Percentiles rank a stretch among this genome's conserved stretches.
Conservation (phyloP, 805 yeast genomes). For the Candida ascalaphidarum region DNA sequence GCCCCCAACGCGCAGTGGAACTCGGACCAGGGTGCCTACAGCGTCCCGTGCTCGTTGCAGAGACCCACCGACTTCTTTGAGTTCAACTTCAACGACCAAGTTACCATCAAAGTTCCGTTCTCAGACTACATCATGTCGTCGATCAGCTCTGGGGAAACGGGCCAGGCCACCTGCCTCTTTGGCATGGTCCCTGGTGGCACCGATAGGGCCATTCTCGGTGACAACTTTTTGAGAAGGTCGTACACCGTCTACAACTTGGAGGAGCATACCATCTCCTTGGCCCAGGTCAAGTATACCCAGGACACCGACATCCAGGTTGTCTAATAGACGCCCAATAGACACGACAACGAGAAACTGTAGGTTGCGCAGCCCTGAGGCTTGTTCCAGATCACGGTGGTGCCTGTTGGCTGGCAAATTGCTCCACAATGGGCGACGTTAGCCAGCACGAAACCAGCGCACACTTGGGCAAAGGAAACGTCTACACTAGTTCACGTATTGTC, state of each 20-base stretch:
- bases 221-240: slow-evolving; percentile 17
- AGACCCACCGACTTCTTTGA: slow-evolving; percentile 4
- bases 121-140: slow-evolving; percentile 4
- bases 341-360: no score
- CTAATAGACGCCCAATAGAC: no score
- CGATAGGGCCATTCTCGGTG: slow-evolving; percentile 14
- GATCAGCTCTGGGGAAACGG: slow-evolving; percentile 4
- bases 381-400: no score
- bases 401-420: no score
- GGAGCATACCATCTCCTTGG: slow-evolving; percentile 14
- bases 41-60: slow-evolving; percentile 9
- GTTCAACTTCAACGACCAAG: slow-evolving; percentile 4
- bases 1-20: slow-evolving; percentile 3
- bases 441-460: no score
- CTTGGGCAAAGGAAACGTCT: no score
- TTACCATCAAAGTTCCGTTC: slow-evolving; percentile 8
- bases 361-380: no score
- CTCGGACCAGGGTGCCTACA: slow-evolving; percentile 2
- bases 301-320: slow-evolving; percentile 4
- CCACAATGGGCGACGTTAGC: no score
- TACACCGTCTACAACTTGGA: slow-evolving; percentile 20
- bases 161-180: slow-evolving; percentile 4
- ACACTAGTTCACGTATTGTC: no score
- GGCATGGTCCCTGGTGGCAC: slow-evolving; percentile 2
- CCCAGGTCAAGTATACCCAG: slow-evolving; percentile 12